Evolutionary conservation across 1,284 basidiomycete genomes (phyloP), one percentile per base, ranked within the genome.

Genomic region (Athelia psychrophila): DNA sequence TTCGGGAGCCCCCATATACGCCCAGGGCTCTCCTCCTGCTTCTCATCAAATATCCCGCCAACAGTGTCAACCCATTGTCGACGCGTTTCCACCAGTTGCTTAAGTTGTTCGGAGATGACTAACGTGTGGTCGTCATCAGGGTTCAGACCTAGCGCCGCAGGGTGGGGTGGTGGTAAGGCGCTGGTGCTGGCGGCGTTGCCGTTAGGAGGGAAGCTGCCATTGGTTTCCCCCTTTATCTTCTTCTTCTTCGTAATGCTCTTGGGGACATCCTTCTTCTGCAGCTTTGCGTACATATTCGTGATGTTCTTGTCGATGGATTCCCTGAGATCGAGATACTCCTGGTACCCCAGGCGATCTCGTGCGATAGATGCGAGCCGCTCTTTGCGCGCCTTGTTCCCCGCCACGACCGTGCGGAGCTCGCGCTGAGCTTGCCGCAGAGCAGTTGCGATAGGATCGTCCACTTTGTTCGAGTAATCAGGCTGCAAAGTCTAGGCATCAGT

Each of bases 401-500:
- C 79, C 2, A 89, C 77, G 51, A 97, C 91, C 5, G 74, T 75
- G 4, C 87, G 82, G 3, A 98, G 78, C 58, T 91, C 83, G n/a
- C 79, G 75, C 67, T 98, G 95, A 25, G 92, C 91, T 54, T 91
- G 86, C 1, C 96, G 88, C 2, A 98, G 80, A 1, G 93, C 90
- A 2, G 90, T 86, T 2, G 94, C 89, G 53, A 98, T 91, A 48
- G 95, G 94, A 68, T 98, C 95, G 63, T 98, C 95, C 42, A 93
- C 88, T 49, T 87, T 83, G 44, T 84, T 78, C 1, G 83, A 75
- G 60, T 83, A 90, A 65, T 94, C 86, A 51, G 88, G 87, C 90
- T 94, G 59, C 24, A 54, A 50, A 18, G 54, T 55, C 45, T 38
- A 33, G 3, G 30, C 24, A 15, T 24, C 16, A 16, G 33, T 24